phyloP scores from a whole-genome alignment of 1,284 basidiomycete species.

The Agroathelia rolfsii region DNA sequence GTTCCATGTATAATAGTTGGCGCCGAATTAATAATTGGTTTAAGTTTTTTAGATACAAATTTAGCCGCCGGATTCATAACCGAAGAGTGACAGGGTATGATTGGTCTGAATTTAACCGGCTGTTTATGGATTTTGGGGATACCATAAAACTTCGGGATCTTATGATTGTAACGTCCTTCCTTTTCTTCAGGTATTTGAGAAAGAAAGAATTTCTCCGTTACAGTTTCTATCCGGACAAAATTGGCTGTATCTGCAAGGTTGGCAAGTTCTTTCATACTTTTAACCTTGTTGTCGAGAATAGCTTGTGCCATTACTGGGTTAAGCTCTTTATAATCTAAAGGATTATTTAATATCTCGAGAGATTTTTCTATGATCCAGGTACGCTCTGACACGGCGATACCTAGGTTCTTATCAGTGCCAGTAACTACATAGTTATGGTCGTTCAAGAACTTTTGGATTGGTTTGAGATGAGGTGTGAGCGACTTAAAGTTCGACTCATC shows the following conservation, averaged over 20 bases:
- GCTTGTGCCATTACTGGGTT: background rate
- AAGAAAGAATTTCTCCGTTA: background rate
- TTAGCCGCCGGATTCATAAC: constrained; percentile 23
- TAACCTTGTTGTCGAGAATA: constrained; percentile 6
- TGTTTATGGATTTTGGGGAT: constrained; percentile 28
- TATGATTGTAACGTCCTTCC: constrained; percentile 1
- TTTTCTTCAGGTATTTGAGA: constrained; percentile 6
- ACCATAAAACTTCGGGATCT: constrained; percentile 20
- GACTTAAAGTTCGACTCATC: constrained; percentile 6
- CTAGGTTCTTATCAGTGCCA: constrained; percentile 18
- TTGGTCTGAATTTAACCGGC: constrained; percentile 22
- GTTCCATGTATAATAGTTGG: constrained; percentile 20
- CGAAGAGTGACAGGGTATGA: constrained; percentile 24
- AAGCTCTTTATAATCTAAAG: constrained; percentile 7
- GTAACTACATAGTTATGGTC: constrained; percentile 15
- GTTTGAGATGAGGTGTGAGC: constrained; percentile 7
- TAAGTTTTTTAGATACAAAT: constrained; percentile 21
- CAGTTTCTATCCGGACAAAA: constrained; percentile 8
- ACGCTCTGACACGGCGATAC: constrained; percentile 15
- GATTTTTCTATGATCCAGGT: constrained; percentile 17
- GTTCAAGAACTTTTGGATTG: constrained; percentile 12
- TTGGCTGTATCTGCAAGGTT: constrained; percentile 7
- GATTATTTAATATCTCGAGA: constrained; percentile 9
- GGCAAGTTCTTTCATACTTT: constrained; percentile 5
- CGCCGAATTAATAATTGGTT: constrained; percentile 19